phyloP scores from a whole-genome alignment of 257 asterid genomes.

The Agastache rugosa region DNA sequence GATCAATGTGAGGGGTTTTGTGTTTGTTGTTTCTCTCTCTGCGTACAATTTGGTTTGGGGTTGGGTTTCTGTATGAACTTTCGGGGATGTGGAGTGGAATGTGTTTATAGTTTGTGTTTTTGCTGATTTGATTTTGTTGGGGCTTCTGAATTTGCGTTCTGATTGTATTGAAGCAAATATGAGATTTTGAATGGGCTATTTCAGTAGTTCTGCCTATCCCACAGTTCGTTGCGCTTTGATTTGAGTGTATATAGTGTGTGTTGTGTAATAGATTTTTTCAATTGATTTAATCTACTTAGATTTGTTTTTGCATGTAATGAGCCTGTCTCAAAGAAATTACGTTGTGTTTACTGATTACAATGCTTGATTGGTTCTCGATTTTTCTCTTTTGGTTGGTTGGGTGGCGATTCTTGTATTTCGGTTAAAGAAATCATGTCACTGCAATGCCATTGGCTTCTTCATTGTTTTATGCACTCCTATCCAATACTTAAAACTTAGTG shows the following conservation, averaged over 20 bases:
- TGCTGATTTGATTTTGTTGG: conserved; percentile 18
- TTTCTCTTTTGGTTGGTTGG: background rate
- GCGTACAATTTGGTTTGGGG: background rate
- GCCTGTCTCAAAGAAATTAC: background rate
- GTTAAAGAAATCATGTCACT: background rate
- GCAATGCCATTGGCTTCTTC: conserved; percentile 14
- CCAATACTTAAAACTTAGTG: background rate
- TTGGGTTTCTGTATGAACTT: background rate
- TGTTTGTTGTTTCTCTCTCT: conserved; percentile 20
- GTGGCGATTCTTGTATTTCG: background rate
- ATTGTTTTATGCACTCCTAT: background rate
- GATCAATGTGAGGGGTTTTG: conserved; percentile 34
- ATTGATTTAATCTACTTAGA: background rate
- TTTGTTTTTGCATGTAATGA: conserved; percentile 19
- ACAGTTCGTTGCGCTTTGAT: conserved; percentile 10
- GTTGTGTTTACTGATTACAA: background rate
- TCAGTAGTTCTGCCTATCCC: background rate
- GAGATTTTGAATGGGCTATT: conserved; percentile 15
- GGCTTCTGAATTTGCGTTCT: conserved; percentile 23
- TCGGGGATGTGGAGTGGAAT: conserved; percentile 30
- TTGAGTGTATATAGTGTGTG: background rate
- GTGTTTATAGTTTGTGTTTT: conserved; percentile 27
- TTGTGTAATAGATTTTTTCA: background rate
- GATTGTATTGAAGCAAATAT: conserved; percentile 14
- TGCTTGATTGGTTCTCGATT: background rate